A percentile compares a stretch with the other conserved stretches of the same genome.
These are phyloP conservation scores for Cyclotella kingstonii DNA, from an alignment of 108 stramenopile species.

Conservation along the genomic window DNA sequence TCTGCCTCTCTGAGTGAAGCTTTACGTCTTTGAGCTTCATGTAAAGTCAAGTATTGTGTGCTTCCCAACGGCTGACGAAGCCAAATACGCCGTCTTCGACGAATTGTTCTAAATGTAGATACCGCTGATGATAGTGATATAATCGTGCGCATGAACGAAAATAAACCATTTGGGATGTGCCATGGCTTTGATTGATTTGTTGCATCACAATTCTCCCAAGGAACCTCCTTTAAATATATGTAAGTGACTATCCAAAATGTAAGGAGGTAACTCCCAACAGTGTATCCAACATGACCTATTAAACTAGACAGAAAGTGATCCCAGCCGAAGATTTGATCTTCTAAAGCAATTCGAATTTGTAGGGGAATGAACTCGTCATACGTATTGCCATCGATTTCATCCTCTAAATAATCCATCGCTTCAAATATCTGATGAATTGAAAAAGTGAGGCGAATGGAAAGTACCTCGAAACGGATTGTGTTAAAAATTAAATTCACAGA, in stretches of 20 bases:
- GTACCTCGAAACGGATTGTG: background rate
- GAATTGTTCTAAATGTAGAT: constrained; percentile 66
- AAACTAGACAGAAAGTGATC: constrained; percentile 62
- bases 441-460: background rate
- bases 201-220: constrained; percentile 21
- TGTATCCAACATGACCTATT: constrained; percentile 64
- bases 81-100: constrained; percentile 70
- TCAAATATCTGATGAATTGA: constrained; percentile 33
- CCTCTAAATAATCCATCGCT: constrained; percentile 67
- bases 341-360: constrained; percentile 65
- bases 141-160: constrained; percentile 28
- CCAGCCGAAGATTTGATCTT: constrained; percentile 80
- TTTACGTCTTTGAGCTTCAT: constrained; percentile 37
- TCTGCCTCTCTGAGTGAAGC: constrained; percentile 51
- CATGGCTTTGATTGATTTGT: constrained; percentile 19
- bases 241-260: constrained; percentile 43
- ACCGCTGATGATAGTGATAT: constrained; percentile 39
- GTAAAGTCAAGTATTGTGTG: constrained; percentile 30
- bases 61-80: constrained; percentile 55
- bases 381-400: constrained; percentile 62
- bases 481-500: background rate
- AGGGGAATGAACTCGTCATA: constrained; percentile 74
- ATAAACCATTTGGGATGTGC: constrained; percentile 41
- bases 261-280: constrained; percentile 51
- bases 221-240: constrained; percentile 39